Evolutionary conservation across 768 basidiomycete genomes (phyloP).

Genomic region (Harrya chromipes): DNA sequence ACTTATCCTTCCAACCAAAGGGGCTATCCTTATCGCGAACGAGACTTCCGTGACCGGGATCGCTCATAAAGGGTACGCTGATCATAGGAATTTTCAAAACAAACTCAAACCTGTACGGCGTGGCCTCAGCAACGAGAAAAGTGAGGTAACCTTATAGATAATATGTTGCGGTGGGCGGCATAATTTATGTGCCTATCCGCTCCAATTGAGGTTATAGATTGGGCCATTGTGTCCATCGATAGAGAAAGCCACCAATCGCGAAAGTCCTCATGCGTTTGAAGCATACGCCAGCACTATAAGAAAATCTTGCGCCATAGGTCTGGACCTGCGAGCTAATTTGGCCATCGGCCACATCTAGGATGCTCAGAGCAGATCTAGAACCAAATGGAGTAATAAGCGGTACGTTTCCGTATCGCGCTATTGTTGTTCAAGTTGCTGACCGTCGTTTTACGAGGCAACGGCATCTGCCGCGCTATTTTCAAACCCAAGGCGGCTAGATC

Average conservation of each 20-base stretch:
- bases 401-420: neutral
- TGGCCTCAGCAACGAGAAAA: neutral
- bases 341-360: constrained; percentile 13
- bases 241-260: constrained; percentile 23
- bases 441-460: constrained; percentile 1
- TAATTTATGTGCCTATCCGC: neutral
- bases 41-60: constrained; percentile 2
- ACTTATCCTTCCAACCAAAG: constrained; percentile 23
- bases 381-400: neutral
- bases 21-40: constrained; percentile 21
- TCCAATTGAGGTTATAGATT: constrained; percentile 1
- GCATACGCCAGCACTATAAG: constrained; percentile 1
- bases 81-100: neutral
- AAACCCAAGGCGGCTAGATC: neutral
- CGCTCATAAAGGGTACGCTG: neutral
- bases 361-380: constrained; percentile 1
- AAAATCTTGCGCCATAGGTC: neutral
- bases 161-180: constrained; percentile 1
- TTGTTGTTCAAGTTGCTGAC: neutral
- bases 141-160: constrained; percentile 1
- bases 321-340: constrained; percentile 15
- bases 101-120: neutral
- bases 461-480: constrained; percentile 6
- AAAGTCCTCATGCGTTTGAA: constrained; percentile 15
- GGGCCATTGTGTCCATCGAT: constrained; percentile 3